Base-by-base conservation (phyloP, 2,329 filamentous ascomycete genomes). In the Diaporthe ampelina region DNA sequence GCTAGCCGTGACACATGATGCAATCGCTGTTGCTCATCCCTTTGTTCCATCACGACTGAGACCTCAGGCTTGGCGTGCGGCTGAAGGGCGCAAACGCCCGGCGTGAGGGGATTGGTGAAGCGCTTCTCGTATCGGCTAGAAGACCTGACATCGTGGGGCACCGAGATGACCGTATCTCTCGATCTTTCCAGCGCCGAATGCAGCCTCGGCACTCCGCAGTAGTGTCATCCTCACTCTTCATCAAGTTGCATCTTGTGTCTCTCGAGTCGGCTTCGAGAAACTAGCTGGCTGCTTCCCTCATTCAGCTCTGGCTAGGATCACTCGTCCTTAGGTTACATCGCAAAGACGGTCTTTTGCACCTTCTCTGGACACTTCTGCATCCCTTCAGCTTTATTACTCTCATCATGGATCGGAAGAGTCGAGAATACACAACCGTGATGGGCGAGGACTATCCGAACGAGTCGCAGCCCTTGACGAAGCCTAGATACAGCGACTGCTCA, bases 31-130 rank as follows among this genome's bases (percentile, higher is more conserved):
- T 56, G 7, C 10, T 50, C 52, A 70, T 70, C 68, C 68, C 68
- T 70, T 70, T 70, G 43, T 59, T 54, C 59, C 48, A 54, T 24
- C 63, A 59, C 21, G n/a, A 45, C 56, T 40, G 15, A 32, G 19
- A 70, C 56, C 52, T 19, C 56, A 32, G 26, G 52, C 68, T 70
- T 59, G 68, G 37, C 52, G 52, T 70, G 52, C 37, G 68, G 52
- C 52, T 70, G 63, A n/a, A n/a, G n/a, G n/a, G n/a, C n/a, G n/a
- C n/a, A n/a, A n/a, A n/a, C n/a, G n/a, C n/a, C n/a, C n/a, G n/a
- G n/a, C n/a, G n/a, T n/a, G n/a, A n/a, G n/a, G n/a, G n/a, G n/a
- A n/a, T n/a, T n/a, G n/a, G n/a, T n/a, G n/a, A n/a, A n/a, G n/a
- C n/a, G n/a, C n/a, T 52, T 37, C 63, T 52, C 45, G 63, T 52